Base-by-base conservation (phyloP, 371 early-diverging fungal species). In the Mortierella sp. region DNA sequence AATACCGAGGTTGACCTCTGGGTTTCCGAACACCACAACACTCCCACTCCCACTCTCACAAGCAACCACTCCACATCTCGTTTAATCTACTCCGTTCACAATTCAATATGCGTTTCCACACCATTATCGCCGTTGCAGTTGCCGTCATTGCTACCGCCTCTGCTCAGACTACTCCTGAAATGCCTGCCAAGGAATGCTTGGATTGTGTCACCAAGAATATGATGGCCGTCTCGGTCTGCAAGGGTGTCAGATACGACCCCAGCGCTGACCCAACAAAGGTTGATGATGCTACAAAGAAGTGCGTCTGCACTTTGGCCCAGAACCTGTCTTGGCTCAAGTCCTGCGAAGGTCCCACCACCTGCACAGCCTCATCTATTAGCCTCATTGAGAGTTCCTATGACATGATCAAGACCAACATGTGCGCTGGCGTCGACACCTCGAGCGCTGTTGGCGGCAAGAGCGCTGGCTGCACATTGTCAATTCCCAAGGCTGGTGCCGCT, bases 21-120 rank as follows among this genome's bases (percentile, higher is more conserved):
- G 35, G 6, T 9, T 35, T 35, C 9, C 6, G 35, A 6, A 43
- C 17, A 43, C 15, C 43, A 15, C 43, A 28, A 7, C 29, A 35
- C 5, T 43, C 26, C 42, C 23, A 19, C 34, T 13, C 40, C 13
- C 43, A 10, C 13, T 26, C 13, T 13, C n/a, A n/a, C n/a, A n/a
- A n/a, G n/a, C n/a, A n/a, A n/a, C n/a, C n/a, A n/a, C n/a, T n/a
- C n/a, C n/a, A n/a, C n/a, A n/a, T n/a, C n/a, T n/a, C n/a, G n/a
- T n/a, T n/a, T n/a, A n/a, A n/a, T n/a, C n/a, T n/a, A n/a, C n/a
- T n/a, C n/a, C n/a, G n/a, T n/a, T 1, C 23, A 23, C 37, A 66
- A 43, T 6, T 8, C 31, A 70, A 34, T 61, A 72, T 66, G 72
- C 66, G 62, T 72, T 61, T 61, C 62, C 49, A 60, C 17, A 32